Percentiles rank a stretch among this genome's conserved stretches.
phyloP scores from a whole-genome alignment of 805 yeast genomes.

The Wickerhamiella alocasiicola region DNA sequence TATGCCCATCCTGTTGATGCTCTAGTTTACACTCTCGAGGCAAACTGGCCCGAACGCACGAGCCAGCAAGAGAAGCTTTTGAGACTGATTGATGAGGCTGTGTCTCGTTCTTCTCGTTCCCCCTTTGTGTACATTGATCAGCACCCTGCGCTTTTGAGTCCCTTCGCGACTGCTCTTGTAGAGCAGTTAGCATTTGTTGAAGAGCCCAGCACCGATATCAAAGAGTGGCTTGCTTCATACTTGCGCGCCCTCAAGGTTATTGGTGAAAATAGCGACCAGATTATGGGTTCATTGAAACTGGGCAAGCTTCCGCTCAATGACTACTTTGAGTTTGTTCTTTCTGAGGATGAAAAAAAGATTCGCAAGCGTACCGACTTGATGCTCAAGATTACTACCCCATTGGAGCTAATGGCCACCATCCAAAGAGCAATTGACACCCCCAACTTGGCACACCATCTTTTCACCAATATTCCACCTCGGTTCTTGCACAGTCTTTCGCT shows the following conservation, averaged over 20 bases:
- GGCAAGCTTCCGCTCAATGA: slow-evolving; percentile 15
- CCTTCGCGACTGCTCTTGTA: slow-evolving; percentile 41
- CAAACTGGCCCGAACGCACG: slow-evolving; percentile 14
- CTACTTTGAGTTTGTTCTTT: slow-evolving; percentile 19
- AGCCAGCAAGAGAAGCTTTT: slow-evolving; percentile 33
- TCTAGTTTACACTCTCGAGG: slow-evolving; percentile 38
- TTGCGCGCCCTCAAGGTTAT: slow-evolving; percentile 16
- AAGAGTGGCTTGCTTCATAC: slow-evolving; percentile 15
- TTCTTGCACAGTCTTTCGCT: not conserved
- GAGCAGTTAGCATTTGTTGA: slow-evolving; percentile 37
- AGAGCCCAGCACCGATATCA: slow-evolving; percentile 1
- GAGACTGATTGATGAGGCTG: slow-evolving; percentile 60
- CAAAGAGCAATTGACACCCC: slow-evolving; percentile 13
- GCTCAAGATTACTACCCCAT: slow-evolving; percentile 18
- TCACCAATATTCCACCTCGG: slow-evolving; percentile 18
- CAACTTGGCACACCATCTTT: slow-evolving; percentile 13
- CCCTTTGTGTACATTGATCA: slow-evolving; percentile 79
- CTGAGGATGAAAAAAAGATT: slow-evolving; percentile 13
- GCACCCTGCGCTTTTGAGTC: slow-evolving; percentile 37
- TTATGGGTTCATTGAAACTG: slow-evolving; percentile 1
- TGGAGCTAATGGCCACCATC: slow-evolving; percentile 20
- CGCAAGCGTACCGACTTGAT: slow-evolving; percentile 16
- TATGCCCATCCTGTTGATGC: slow-evolving; percentile 45
- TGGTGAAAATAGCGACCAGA: slow-evolving; percentile 16
- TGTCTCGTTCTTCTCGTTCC: slow-evolving; percentile 53